A percentile compares a stretch with the other conserved stretches of the same genome.
Evolutionary conservation across 257 asterid species (phyloP).

Genomic region (Plantago major): DNA sequence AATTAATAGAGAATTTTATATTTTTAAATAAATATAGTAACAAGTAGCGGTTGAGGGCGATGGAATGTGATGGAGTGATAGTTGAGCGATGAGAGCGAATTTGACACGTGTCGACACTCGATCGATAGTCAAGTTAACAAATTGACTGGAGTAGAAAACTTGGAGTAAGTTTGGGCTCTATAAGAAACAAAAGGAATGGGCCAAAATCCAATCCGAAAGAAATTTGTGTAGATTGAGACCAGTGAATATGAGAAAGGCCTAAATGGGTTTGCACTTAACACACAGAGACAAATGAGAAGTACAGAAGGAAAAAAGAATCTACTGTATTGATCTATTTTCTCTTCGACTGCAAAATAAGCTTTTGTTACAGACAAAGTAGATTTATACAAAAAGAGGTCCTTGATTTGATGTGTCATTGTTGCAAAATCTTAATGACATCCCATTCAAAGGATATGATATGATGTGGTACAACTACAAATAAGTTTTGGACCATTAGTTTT

Average conservation of each 20-base stretch:
- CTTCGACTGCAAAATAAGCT: conserved; percentile 12
- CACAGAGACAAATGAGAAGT: conserved; percentile 13
- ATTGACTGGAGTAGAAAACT: too few species aligned
- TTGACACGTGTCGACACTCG: too few species aligned
- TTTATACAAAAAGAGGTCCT: conserved; percentile 21
- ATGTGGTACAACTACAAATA: background rate
- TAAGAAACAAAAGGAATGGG: conserved; percentile 3
- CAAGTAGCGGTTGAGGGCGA: too few species aligned
- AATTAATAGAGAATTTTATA: too few species aligned
- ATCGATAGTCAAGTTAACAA: too few species aligned
- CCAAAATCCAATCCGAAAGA: background rate
- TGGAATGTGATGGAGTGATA: too few species aligned
- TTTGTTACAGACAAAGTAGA: conserved; percentile 25
- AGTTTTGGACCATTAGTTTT: conserved; percentile 2
- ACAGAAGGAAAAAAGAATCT: background rate
- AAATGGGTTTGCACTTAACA: conserved; percentile 23
- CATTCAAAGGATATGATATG: background rate
- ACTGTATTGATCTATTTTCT: background rate
- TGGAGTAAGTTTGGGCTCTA: too few species aligned
- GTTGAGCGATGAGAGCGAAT: too few species aligned
- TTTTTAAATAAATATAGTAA: too few species aligned
- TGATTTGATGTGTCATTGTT: conserved; percentile 28
- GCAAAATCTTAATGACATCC: conserved; percentile 1
- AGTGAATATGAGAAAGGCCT: conserved; percentile 25
- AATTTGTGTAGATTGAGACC: background rate